Evolutionary conservation across 2,329 filamentous ascomycete genomes (phyloP).

Genomic region (Biscogniauxia sp.): DNA sequence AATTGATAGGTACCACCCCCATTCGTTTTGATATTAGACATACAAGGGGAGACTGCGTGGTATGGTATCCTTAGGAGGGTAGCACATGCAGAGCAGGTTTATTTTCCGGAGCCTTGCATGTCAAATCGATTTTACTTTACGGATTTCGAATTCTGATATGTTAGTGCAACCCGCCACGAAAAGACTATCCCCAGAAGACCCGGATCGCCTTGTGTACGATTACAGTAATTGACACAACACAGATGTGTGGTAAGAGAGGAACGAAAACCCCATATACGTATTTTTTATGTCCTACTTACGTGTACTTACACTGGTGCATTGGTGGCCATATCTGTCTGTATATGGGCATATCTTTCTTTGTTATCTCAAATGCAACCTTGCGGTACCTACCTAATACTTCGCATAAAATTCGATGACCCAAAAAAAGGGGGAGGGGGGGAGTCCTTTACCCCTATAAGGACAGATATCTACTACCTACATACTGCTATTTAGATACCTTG

Average conservation of each 20-base stretch:
- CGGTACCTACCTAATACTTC: too few species aligned
- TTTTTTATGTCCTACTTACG: not conserved
- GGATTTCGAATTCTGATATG: not conserved
- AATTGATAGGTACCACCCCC: conserved; percentile 13
- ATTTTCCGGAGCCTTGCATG: conserved; percentile 7
- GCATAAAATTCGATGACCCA: not conserved
- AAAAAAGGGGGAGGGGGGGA: not conserved
- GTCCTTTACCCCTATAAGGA: not conserved
- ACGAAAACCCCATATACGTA: not conserved
- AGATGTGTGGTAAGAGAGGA: not conserved
- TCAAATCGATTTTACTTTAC: not conserved
- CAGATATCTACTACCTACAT: not conserved
- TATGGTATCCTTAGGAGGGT: conserved; percentile 13
- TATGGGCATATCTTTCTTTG: not conserved
- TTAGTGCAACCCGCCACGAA: not conserved
- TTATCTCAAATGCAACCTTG: not conserved
- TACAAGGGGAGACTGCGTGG: conserved; percentile 11
- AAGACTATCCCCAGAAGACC: not conserved
- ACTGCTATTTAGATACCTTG: not conserved
- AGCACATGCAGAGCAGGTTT: conserved; percentile 15
- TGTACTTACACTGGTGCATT: not conserved
- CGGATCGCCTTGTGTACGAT: not conserved
- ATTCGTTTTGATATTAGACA: conserved; percentile 23
- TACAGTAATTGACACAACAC: not conserved
- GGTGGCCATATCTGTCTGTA: not conserved